These are phyloP conservation scores for Bremia lactucae DNA, from an alignment of 352 stramenopile species.

Conservation along the genomic window DNA sequence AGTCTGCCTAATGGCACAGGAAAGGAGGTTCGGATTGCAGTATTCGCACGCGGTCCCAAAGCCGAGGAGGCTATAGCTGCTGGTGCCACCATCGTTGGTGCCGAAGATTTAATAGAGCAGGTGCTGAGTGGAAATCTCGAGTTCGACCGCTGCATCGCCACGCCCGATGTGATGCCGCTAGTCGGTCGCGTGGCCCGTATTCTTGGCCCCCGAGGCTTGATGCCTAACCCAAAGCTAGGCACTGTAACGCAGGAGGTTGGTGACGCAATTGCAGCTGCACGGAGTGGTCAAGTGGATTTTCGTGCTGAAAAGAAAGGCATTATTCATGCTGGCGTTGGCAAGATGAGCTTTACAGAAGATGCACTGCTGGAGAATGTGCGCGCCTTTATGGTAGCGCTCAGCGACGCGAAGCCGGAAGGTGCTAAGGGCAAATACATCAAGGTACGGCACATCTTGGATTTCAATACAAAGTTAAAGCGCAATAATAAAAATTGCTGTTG, in stretches of 20 bases:
- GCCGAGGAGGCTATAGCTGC: slow-evolving; percentile 84
- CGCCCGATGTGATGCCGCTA: slow-evolving; percentile 87
- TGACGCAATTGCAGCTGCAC: slow-evolving; percentile 67
- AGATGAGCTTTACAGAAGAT: slow-evolving; percentile 84
- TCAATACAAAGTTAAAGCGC: background rate
- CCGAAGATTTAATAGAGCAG: slow-evolving; percentile 83
- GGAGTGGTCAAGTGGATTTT: slow-evolving; percentile 82
- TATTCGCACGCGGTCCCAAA: slow-evolving; percentile 85
- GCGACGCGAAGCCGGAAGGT: slow-evolving; percentile 85
- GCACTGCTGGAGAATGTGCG: slow-evolving; percentile 88
- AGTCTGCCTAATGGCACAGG: slow-evolving; percentile 80
- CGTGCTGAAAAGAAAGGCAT: slow-evolving; percentile 87
- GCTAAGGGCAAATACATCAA: slow-evolving; percentile 93
- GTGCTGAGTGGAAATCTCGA: slow-evolving; percentile 85
- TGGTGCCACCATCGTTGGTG: slow-evolving; percentile 83
- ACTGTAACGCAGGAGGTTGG: slow-evolving; percentile 90
- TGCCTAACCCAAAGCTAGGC: slow-evolving; percentile 97
- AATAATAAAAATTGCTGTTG: slow-evolving; percentile 3
- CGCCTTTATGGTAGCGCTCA: slow-evolving; percentile 87
- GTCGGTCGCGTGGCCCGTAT: slow-evolving; percentile 90
- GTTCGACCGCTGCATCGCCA: slow-evolving; percentile 89
- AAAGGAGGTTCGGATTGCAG: slow-evolving; percentile 81
- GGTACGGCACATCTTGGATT: slow-evolving; percentile 8
- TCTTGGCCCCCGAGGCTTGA: slow-evolving; percentile 92
- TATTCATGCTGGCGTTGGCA: slow-evolving; percentile 82